These are phyloP conservation scores for Chamaenerion angustifolium DNA, from an alignment of 345 rosid genomes.

Conservation along the genomic window DNA sequence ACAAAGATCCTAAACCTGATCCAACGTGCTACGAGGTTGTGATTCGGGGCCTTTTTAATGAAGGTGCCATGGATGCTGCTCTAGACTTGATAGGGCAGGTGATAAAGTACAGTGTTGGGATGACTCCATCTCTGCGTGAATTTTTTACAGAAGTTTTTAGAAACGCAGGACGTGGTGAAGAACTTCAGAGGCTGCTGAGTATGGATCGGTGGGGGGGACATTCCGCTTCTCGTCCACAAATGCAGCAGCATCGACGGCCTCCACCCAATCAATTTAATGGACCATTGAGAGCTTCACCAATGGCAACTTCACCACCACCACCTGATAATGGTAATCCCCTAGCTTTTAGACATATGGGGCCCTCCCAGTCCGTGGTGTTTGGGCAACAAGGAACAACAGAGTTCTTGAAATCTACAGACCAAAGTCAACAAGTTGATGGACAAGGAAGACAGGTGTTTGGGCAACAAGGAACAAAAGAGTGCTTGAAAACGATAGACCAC, in stretches of 20 bases:
- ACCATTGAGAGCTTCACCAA: background rate
- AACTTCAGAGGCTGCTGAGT: conserved; percentile 49
- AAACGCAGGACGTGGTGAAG: conserved; percentile 44
- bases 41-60: conserved; percentile 65
- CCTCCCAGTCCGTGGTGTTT: background rate
- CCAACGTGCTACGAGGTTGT: conserved; percentile 66
- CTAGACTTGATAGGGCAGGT: conserved; percentile 51
- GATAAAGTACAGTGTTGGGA: conserved; percentile 47
- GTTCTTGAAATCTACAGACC: too few species aligned
- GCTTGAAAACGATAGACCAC: too few species aligned
- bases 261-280: conserved; percentile 5
- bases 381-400: conserved; percentile 5
- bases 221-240: too few species aligned
- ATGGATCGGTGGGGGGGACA: conserved; percentile 26
- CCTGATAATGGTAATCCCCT: too few species aligned
- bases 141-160: conserved; percentile 34
- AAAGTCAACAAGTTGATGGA: too few species aligned
- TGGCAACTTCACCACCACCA: too few species aligned
- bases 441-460: conserved; percentile 5
- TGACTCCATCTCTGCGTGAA: conserved; percentile 47
- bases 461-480: conserved; percentile 1
- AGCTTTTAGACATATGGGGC: too few species aligned
- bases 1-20: conserved; percentile 90
- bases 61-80: conserved; percentile 43
- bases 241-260: background rate